Evolutionary conservation across 176 grass and related monocot species (phyloP), one percentile per base, ranked within the genome.

Genomic region (Cymbopogon citratus): DNA sequence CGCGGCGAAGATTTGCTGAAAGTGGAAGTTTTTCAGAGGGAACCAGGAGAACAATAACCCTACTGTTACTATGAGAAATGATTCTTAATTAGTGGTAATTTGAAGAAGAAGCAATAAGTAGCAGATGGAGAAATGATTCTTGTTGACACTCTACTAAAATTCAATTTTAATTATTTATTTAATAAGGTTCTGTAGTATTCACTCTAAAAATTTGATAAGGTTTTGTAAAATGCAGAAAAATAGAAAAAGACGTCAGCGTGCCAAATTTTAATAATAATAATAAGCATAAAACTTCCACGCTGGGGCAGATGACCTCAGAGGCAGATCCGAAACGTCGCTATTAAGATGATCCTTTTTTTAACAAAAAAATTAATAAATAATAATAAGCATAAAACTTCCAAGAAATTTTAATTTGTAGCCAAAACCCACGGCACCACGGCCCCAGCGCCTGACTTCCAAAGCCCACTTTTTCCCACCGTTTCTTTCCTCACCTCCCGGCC

Each of bases 371-470:
- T 41, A 41, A 43, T 5, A 0, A 21, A 63, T 26, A 54, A n/a
- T 26, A 48, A 48, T 48, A 51, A 38, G 19, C 35, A 46, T 71
- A 24, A 39, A 76, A 49, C 44, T 18, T 24, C 3, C 49, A 29
- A 11, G n/a, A 69, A 75, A 40, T 39, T 84, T 80, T 60, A n/a
- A n/a, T n/a, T n/a, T 24, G 46, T 19, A 63, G 45, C 31, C 14
- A 79, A 78, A 78, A 21, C n/a, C n/a, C n/a, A 52, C 60, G 57
- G 19, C 69, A 41, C n/a, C 66, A 63, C 41, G 45, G 59, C 14
- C 74, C 44, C 80, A 73, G 41, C 31, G n/a, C 34, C 14, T 59
- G 81, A 72, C 52, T 25, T 86, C 76, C 76, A 64, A 78, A 71
- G 33, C 23, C 24, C 2, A 27, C 24, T 71, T 44, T 76, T 85